These are phyloP conservation scores for Populus tremula DNA, from an alignment of 345 rosid species.

Conservation along the genomic window DNA sequence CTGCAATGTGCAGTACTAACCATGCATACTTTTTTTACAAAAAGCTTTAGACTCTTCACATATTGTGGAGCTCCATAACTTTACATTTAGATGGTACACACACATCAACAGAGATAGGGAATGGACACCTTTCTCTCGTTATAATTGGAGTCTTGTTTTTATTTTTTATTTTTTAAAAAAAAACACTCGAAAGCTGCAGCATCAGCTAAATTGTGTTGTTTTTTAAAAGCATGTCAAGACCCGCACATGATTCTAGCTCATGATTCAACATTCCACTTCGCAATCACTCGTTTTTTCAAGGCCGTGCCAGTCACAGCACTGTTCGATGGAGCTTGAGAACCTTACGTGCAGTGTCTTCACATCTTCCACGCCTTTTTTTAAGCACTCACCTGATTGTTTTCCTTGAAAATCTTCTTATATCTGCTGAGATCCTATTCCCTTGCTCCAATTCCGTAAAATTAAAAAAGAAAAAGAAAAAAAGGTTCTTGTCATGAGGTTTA, in stretches of 20 bases:
- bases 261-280: constrained; percentile 22
- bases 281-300: not conserved
- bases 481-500: not conserved
- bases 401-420: not conserved
- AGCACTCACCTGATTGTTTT: not conserved
- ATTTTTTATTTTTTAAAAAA: not conserved
- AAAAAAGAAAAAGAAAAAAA: too few species aligned
- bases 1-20: not conserved
- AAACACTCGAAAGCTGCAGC: constrained; percentile 18
- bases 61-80: not conserved
- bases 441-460: not conserved
- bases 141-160: not conserved
- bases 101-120: constrained; percentile 16
- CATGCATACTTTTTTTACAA: too few species aligned
- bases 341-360: not conserved
- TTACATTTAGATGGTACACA: constrained; percentile 1
- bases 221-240: not conserved
- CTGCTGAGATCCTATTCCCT: not conserved
- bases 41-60: too few species aligned
- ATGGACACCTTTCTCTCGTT: constrained; percentile 1
- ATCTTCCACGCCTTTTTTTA: not conserved
- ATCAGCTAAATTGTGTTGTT: constrained; percentile 9
- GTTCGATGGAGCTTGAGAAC: not conserved
- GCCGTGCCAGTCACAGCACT: not conserved
- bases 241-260: not conserved